A percentile compares a stretch with the other conserved stretches of the same genome.
phyloP scores from a whole-genome alignment of 768 basidiomycete genomes.

The Leccinum boreale region DNA sequence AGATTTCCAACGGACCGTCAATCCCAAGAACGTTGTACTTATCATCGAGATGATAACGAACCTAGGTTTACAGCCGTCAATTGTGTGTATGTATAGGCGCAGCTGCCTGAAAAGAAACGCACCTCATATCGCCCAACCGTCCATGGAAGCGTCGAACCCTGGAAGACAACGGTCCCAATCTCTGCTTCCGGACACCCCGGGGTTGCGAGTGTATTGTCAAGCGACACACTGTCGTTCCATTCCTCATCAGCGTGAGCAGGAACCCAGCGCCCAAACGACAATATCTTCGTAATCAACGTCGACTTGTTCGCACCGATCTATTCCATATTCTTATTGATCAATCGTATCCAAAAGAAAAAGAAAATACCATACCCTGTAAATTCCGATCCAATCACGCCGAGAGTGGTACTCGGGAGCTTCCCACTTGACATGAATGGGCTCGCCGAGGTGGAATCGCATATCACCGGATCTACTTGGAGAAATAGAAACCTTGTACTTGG shows the following conservation, averaged over 20 bases:
- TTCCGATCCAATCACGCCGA: conserved; percentile 92
- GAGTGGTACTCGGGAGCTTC: conserved; percentile 84
- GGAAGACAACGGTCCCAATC: conserved; percentile 70
- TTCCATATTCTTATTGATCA: conserved; percentile 2
- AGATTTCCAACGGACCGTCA: conserved; percentile 84
- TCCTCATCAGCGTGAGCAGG: conserved; percentile 82
- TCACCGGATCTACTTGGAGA: conserved; percentile 49
- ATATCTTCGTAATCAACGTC: conserved; percentile 77
- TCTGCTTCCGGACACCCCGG: conserved; percentile 42
- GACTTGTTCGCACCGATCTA: conserved; percentile 88
- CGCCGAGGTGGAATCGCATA: conserved; percentile 81
- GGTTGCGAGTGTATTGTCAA: conserved; percentile 40
- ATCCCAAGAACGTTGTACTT: conserved; percentile 94
- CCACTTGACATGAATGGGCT: conserved; percentile 86
- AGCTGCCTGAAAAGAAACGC: background rate
- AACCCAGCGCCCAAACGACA: conserved; percentile 88
- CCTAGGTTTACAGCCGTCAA: conserved; percentile 37
- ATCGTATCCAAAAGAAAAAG: background rate
- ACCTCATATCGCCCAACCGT: conserved; percentile 79
- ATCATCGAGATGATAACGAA: conserved; percentile 93
- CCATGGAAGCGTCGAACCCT: conserved; percentile 83
- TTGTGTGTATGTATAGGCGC: background rate
- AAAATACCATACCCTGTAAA: conserved; percentile 61
- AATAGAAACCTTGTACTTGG: conserved; percentile 72
- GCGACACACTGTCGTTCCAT: conserved; percentile 85